Percentiles rank a stretch among this genome's conserved stretches.
These are phyloP conservation scores for Aspergillus calidoustus DNA, from an alignment of 2,329 filamentous ascomycete genomes.

Conservation along the genomic window DNA sequence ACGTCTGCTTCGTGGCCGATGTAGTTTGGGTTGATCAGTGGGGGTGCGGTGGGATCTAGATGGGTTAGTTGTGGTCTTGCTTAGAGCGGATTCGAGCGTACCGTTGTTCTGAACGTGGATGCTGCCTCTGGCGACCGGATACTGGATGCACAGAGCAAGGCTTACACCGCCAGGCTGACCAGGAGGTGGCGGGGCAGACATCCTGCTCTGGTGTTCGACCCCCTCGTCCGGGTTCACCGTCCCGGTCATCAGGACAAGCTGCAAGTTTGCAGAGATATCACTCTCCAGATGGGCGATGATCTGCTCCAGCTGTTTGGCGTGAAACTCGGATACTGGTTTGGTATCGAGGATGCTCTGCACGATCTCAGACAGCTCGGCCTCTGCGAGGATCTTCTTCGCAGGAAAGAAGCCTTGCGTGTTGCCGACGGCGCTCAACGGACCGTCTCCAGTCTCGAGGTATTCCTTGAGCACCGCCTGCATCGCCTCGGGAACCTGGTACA, in stretches of 20 bases:
- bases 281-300: constrained; percentile 12
- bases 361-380: neutral
- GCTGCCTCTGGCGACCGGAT: constrained; percentile 28
- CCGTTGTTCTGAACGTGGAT: constrained; percentile 22
- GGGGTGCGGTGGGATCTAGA: constrained; percentile 23
- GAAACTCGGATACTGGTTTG: constrained; percentile 1
- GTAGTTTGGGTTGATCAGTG: constrained; percentile 26
- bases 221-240: neutral
- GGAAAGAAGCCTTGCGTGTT: constrained; percentile 14
- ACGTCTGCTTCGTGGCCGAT: constrained; percentile 24
- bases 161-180: constrained; percentile 14
- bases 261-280: constrained; percentile 7
- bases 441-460: neutral
- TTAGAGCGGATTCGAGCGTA: neutral
- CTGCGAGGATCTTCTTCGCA: constrained; percentile 1
- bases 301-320: constrained; percentile 12
- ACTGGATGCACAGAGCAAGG: constrained; percentile 25
- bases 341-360: constrained; percentile 7
- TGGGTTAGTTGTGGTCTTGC: neutral
- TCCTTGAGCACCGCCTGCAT: neutral
- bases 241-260: constrained; percentile 3
- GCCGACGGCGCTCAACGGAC: neutral
- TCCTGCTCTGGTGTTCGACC: constrained; percentile 18
- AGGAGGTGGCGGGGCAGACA: neutral
- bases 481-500: constrained; percentile 12